Percentiles rank a stretch among this genome's conserved stretches.
Conservation (phyloP, 306 rosid species). For the Corylus avellana region DNA sequence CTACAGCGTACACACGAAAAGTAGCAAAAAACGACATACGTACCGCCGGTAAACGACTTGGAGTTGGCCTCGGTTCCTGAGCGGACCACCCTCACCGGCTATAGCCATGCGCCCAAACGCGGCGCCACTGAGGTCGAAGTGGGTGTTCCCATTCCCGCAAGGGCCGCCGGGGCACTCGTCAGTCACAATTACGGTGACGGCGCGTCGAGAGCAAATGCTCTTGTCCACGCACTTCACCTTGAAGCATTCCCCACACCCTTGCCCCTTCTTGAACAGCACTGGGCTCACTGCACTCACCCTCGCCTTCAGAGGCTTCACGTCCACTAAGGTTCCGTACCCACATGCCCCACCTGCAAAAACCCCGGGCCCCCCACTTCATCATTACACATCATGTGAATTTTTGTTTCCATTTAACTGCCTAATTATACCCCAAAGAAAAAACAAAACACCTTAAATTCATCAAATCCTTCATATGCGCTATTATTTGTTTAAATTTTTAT, state of each 20-base stretch:
- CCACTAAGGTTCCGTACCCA: slow-evolving; percentile 82
- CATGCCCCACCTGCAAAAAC: slow-evolving; percentile 77
- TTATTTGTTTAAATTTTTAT: too few relatives aligned
- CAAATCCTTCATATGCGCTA: too few relatives aligned
- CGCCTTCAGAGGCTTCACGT: slow-evolving; percentile 80
- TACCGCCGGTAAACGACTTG: slow-evolving; percentile 71
- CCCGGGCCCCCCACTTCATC: too few relatives aligned
- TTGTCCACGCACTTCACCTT: slow-evolving; percentile 81
- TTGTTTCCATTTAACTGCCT: too few relatives aligned
- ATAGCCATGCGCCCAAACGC: slow-evolving; percentile 88
- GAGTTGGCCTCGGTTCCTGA: slow-evolving; percentile 74
- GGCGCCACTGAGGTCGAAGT: slow-evolving; percentile 92
- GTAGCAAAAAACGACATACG: background rate
- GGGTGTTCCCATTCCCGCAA: slow-evolving; percentile 60
- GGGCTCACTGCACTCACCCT: slow-evolving; percentile 90
- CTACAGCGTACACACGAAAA: background rate
- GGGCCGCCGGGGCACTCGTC: slow-evolving; percentile 87
- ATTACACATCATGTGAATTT: too few relatives aligned
- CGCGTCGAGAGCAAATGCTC: slow-evolving; percentile 68
- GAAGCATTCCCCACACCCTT: slow-evolving; percentile 92
- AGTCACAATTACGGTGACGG: slow-evolving; percentile 77
- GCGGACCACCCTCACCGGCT: slow-evolving; percentile 58
- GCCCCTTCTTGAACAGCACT: slow-evolving; percentile 62
- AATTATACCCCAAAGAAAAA: too few relatives aligned
- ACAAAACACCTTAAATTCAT: too few relatives aligned